A percentile compares a stretch with the other conserved stretches of the same genome.
Conservation (phyloP, 495 filamentous ascomycete genomes). For the Pseudomonodictys pantanalensis region DNA sequence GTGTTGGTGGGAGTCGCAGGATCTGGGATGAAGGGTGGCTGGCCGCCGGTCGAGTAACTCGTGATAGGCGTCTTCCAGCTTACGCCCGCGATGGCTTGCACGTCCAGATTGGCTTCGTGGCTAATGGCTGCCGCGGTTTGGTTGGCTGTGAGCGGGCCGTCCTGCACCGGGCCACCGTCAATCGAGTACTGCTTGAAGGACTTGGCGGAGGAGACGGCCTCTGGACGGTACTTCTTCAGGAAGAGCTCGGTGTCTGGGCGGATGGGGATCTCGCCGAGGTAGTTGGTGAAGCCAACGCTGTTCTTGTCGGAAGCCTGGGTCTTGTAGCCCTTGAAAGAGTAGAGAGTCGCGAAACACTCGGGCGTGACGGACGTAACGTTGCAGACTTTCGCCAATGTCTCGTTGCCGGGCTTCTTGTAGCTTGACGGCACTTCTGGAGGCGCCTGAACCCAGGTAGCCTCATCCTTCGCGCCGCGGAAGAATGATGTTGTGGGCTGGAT, state of each 20-base stretch:
- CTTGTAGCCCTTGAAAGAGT: conserved; percentile 53
- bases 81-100: conserved; percentile 43
- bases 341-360: conserved; percentile 54
- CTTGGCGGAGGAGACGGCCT: conserved; percentile 44
- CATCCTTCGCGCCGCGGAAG: conserved; percentile 37
- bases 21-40: conserved; percentile 40
- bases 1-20: conserved; percentile 38
- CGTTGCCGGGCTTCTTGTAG: conserved; percentile 29
- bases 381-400: conserved; percentile 45
- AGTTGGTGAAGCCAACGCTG: conserved; percentile 51
- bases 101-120: conserved; percentile 49
- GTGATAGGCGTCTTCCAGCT: conserved; percentile 34
- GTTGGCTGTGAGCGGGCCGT: conserved; percentile 38
- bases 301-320: conserved; percentile 45
- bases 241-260: conserved; percentile 51
- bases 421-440: conserved; percentile 13
- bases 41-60: conserved; percentile 40
- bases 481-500: conserved; percentile 71
- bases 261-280: conserved; percentile 50
- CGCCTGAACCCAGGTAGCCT: conserved; percentile 3
- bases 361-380: conserved; percentile 53
- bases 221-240: conserved; percentile 50
- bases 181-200: conserved; percentile 47
- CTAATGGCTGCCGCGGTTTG: conserved; percentile 35
- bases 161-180: conserved; percentile 42